These are phyloP conservation scores for Linnemannia exigua DNA, from an alignment of 192 early-diverging fungal genomes.

Conservation along the genomic window DNA sequence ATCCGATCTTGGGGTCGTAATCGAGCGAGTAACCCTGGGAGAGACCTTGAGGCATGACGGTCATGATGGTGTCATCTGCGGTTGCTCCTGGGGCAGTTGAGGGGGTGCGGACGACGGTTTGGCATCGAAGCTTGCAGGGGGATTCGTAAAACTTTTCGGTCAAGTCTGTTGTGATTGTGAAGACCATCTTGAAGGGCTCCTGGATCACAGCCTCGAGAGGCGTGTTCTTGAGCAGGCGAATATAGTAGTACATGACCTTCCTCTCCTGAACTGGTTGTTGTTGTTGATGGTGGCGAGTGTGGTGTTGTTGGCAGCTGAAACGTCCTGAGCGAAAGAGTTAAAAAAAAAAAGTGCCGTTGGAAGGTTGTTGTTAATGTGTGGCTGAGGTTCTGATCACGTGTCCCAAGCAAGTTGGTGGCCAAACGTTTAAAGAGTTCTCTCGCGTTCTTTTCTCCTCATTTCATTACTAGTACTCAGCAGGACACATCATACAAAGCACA, in stretches of 20 bases:
- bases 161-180: constrained; percentile 56
- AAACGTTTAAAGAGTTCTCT: neutral
- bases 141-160: constrained; percentile 56
- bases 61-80: constrained; percentile 48
- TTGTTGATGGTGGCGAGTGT: neutral
- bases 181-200: constrained; percentile 58
- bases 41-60: constrained; percentile 51
- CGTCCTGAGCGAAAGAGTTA: too few species aligned
- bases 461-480: neutral
- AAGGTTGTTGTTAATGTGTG: neutral
- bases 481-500: neutral
- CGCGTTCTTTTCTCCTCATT: neutral
- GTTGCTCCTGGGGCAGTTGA: constrained; percentile 37
- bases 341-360: too few species aligned
- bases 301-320: neutral
- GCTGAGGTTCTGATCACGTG: neutral
- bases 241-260: constrained; percentile 52
- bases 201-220: constrained; percentile 56
- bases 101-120: constrained; percentile 44
- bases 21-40: constrained; percentile 51
- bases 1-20: constrained; percentile 54
- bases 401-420: neutral
- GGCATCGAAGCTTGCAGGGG: constrained; percentile 47
- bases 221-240: constrained; percentile 55
- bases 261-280: too few species aligned